Conservation (phyloP, 202 grass and related monocot species). For the Musa balbisiana region DNA sequence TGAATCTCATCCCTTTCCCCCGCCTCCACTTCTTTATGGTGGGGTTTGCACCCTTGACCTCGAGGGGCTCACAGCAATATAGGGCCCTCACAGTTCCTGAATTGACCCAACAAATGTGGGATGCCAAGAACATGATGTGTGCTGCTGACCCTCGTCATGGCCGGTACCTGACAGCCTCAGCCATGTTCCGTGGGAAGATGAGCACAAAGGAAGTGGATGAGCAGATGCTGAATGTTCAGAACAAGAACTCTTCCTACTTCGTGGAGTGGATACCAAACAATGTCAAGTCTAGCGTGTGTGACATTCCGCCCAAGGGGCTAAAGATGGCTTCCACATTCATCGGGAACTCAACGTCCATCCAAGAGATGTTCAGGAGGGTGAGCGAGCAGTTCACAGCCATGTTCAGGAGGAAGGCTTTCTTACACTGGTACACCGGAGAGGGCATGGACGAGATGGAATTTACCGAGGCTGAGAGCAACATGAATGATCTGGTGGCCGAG, state of each 20-base stretch:
- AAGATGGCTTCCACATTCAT: constrained; percentile 10
- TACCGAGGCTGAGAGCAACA: constrained; percentile 8
- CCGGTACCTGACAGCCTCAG: constrained; percentile 11
- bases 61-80: constrained; percentile 13
- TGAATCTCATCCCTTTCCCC: constrained; percentile 18
- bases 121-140: constrained; percentile 21
- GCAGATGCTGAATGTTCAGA: constrained; percentile 14
- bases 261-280: constrained; percentile 14
- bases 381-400: constrained; percentile 19
- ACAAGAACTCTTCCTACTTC: constrained; percentile 19
- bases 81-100: constrained; percentile 7
- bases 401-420: constrained; percentile 20
- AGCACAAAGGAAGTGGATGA: constrained; percentile 11
- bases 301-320: constrained; percentile 7
- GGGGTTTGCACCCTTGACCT: constrained; percentile 9
- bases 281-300: constrained; percentile 8
- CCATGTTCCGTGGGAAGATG: constrained; percentile 18
- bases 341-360: constrained; percentile 7
- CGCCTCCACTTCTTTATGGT: constrained; percentile 21
- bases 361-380: constrained; percentile 8
- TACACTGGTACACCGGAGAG: constrained; percentile 20
- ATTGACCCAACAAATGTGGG: constrained; percentile 18
- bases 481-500: constrained; percentile 15
- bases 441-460: constrained; percentile 21
- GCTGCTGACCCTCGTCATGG: constrained; percentile 15